phyloP scores from a whole-genome alignment of 768 basidiomycete species.

The Flagelloscypha sp. region DNA sequence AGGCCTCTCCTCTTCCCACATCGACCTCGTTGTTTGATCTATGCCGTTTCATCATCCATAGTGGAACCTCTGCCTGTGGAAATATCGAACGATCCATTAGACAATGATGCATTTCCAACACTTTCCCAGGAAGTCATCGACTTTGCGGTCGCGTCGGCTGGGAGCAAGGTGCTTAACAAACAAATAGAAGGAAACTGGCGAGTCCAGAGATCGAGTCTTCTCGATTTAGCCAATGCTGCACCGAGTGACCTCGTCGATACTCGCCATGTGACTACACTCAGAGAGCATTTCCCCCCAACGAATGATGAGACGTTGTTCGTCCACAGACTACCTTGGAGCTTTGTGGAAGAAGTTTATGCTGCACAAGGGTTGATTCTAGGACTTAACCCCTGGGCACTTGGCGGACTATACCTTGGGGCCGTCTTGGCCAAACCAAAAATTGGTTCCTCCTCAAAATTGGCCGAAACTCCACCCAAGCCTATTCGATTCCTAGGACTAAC shows the following conservation, averaged over 20 bases:
- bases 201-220: no score
- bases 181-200: no score
- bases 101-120: neutral
- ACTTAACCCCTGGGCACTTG: constrained; percentile 8
- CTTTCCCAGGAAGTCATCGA: constrained; percentile 1
- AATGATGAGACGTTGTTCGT: no score
- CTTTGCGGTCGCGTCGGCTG: constrained; percentile 3
- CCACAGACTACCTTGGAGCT: constrained; percentile 4
- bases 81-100: no score
- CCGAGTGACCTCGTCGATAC: no score
- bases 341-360: constrained; percentile 7
- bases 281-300: no score
- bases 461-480: no score
- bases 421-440: no score
- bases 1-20: neutral
- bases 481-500: constrained; percentile 2
- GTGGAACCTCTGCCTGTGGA: neutral
- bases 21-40: neutral
- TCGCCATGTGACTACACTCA: no score
- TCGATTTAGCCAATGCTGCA: neutral
- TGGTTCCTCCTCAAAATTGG: no score
- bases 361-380: constrained; percentile 9
- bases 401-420: constrained; percentile 7
- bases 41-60: neutral
- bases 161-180: constrained; percentile 4